phyloP scores from a whole-genome alignment of 345 rosid species.

The Eucalyptus coolabah region DNA sequence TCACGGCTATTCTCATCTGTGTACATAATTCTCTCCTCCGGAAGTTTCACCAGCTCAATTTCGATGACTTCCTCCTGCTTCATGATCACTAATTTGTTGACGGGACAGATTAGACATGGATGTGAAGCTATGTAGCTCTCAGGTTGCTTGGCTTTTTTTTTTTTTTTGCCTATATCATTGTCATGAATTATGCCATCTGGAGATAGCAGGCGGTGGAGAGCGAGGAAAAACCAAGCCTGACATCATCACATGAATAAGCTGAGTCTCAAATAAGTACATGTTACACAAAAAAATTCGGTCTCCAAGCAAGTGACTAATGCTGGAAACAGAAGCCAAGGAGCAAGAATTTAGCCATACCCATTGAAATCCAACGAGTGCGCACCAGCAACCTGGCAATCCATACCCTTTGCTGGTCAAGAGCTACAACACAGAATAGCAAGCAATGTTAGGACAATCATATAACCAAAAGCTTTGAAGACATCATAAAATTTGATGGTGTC shows the following conservation, averaged over 20 bases:
- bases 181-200: conserved; percentile 29
- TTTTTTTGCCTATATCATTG: conserved; percentile 8
- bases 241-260: background rate
- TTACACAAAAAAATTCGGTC: background rate
- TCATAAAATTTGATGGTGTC: background rate
- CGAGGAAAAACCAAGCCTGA: conserved; percentile 31
- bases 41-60: background rate
- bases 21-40: background rate
- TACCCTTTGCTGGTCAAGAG: conserved; percentile 21
- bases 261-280: background rate
- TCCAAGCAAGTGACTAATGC: background rate
- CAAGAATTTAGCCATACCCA: conserved; percentile 22
- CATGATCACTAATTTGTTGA: background rate
- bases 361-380: conserved; percentile 35
- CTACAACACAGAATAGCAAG: conserved; percentile 1
- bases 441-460: background rate
- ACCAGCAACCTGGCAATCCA: conserved; percentile 48
- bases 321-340: background rate
- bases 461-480: background rate
- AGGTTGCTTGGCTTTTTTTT: background rate
- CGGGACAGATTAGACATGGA: background rate
- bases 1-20: background rate
- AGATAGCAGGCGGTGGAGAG: conserved; percentile 32
- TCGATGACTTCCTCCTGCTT: background rate
- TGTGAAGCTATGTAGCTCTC: background rate